Evolutionary conservation across 441 rosid genomes (phyloP), one percentile per base, ranked within the genome.

Genomic region (Eruca vesicaria): DNA sequence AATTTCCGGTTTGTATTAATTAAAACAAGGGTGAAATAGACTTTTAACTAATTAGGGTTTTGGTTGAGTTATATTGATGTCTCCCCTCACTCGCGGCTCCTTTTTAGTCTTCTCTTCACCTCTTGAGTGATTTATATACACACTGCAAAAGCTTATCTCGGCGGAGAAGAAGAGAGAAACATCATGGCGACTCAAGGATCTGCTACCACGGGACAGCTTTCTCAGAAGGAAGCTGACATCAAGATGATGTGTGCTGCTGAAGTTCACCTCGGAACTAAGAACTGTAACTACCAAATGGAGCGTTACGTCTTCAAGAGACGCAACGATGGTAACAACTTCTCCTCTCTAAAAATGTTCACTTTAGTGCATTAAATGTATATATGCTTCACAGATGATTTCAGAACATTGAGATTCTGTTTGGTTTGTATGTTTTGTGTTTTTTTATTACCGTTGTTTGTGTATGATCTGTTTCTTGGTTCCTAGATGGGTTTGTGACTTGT

Each of bases 291-390:
- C 83, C 98, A 92, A 80, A 92, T 94, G 98, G 97, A 94, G 59
- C 93, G 98, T 6, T 94, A 94, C 78, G 95, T 88, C 36, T 92
- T 92, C 89, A 90, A 94, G 86, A 86, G 97, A 68, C 92, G 97
- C 73, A 90, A 87, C 70, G 97, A 94, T 15, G 98, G 98, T n/a
- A n/a, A 20, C 23, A 45, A 7, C 7, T 1, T 15, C 28, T n/a
- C 18, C 3, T 57, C 35, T 26, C 19, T 56, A 0, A 56, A 56
- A 56, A 29, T 56, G 61, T 56, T 6, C 4, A 12, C 32, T 56
- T 26, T 19, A 41, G 7, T 53, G 6, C 5, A 32, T 21, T 63
- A 0, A 15, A 4, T 38, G 0, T 60, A 14, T 9, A 6, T 10
- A 5, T 72, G 5, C 48, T n/a, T n/a, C n/a, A n/a, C n/a, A 29